These are phyloP conservation scores for Fusarium anguioides DNA, from an alignment of 2,329 filamentous ascomycete genomes.

Conservation along the genomic window DNA sequence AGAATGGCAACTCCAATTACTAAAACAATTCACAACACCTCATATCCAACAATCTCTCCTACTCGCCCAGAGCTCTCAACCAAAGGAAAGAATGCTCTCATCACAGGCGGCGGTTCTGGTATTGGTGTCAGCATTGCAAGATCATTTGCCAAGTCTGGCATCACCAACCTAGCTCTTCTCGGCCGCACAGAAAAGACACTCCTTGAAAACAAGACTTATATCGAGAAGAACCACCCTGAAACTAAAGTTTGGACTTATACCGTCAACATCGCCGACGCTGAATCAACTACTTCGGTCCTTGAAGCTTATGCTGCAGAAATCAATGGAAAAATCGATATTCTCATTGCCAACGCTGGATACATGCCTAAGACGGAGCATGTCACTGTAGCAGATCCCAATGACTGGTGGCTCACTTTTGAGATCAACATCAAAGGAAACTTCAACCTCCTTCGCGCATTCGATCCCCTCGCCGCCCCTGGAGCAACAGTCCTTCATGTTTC, in stretches of 20 bases:
- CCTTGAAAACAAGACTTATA: constrained; percentile 42
- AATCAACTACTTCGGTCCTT: constrained; percentile 24
- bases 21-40: constrained; percentile 28
- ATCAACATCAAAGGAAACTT: constrained; percentile 48
- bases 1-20: constrained; percentile 30
- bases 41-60: constrained; percentile 50
- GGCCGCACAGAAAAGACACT: constrained; percentile 53
- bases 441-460: constrained; percentile 45
- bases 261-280: constrained; percentile 47
- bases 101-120: constrained; percentile 72
- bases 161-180: constrained; percentile 53
- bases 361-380: constrained; percentile 30
- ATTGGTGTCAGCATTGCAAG: constrained; percentile 72
- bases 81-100: constrained; percentile 64
- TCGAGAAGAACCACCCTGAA: constrained; percentile 63
- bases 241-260: constrained; percentile 56
- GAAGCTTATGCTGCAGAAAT: constrained; percentile 31
- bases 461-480: constrained; percentile 39
- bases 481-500: constrained; percentile 45
- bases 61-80: constrained; percentile 51
- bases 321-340: constrained; percentile 52
- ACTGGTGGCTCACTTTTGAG: constrained; percentile 46
- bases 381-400: constrained; percentile 28
- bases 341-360: constrained; percentile 50
- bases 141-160: constrained; percentile 60